A percentile compares a stretch with the other conserved stretches of the same genome.
Conservation (phyloP, 768 basidiomycete genomes). For the Cystofilobasidium macerans region DNA sequence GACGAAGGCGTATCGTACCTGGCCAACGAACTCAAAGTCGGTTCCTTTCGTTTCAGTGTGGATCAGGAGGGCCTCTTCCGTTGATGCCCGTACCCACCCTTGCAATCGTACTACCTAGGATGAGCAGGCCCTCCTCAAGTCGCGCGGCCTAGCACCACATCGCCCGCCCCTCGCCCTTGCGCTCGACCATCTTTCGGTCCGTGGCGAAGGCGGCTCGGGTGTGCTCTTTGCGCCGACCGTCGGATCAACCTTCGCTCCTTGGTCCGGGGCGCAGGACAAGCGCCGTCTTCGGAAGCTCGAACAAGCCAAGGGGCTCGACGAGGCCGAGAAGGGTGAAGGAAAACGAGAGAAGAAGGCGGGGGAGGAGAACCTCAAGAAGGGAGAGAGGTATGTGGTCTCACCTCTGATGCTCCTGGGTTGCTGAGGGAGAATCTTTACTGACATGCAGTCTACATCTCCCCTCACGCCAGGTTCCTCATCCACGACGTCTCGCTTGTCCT, state of each 20-base stretch:
- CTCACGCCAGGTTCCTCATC: background rate
- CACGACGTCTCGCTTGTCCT: slow-evolving; percentile 17
- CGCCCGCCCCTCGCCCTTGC: slow-evolving; percentile 31
- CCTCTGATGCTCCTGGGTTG: no score
- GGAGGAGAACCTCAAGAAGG: slow-evolving; percentile 26
- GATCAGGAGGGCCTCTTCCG: no score
- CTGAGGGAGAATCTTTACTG: no score
- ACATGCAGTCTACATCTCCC: background rate
- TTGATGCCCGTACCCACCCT: no score
- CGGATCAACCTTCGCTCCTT: slow-evolving; percentile 32
- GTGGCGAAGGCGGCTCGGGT: slow-evolving; percentile 31
- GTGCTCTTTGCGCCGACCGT: slow-evolving; percentile 33
- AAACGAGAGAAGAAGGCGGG: slow-evolving; percentile 23
- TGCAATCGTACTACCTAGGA: no score
- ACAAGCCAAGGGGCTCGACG: slow-evolving; percentile 26
- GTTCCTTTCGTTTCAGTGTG: no score
- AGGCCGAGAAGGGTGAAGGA: slow-evolving; percentile 26
- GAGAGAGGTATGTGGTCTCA: slow-evolving; percentile 21
- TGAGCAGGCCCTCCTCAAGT: background rate
- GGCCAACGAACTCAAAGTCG: no score
- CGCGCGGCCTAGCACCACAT: background rate
- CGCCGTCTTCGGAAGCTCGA: slow-evolving; percentile 30
- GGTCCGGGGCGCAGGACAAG: slow-evolving; percentile 31
- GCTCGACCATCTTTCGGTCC: slow-evolving; percentile 31
- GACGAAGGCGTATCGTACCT: no score